Evolutionary conservation across 805 yeast species (phyloP).

Genomic region (Ogataea haglerorum): DNA sequence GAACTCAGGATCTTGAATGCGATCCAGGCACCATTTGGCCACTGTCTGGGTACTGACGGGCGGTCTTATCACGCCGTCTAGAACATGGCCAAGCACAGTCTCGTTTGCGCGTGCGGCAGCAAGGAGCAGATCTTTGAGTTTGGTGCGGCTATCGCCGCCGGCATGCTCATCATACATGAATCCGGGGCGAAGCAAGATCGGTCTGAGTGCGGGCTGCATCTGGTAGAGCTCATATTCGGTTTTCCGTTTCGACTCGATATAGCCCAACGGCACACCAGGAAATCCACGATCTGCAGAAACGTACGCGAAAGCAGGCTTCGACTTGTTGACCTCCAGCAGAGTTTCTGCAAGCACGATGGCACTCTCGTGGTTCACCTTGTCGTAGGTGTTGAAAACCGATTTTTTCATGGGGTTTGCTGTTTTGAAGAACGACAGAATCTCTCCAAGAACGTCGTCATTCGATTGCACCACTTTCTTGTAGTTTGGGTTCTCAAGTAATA

Average conservation of each 20-base stretch:
- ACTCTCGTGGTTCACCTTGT: conserved; percentile 63
- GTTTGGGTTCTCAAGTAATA: conserved; percentile 61
- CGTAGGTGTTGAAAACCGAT: conserved; percentile 46
- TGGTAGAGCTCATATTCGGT: conserved; percentile 60
- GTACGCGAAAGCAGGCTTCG: conserved; percentile 53
- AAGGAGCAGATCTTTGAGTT: conserved; percentile 42
- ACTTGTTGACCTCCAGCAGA: conserved; percentile 30
- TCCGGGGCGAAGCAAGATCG: conserved; percentile 75
- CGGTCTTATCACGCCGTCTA: conserved; percentile 55
- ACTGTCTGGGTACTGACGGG: conserved; percentile 67
- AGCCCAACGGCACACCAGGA: conserved; percentile 66
- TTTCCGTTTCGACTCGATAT: conserved; percentile 69
- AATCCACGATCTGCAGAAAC: conserved; percentile 76
- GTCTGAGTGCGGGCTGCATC: conserved; percentile 46
- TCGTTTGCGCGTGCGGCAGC: conserved; percentile 43
- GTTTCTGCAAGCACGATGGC: conserved; percentile 63
- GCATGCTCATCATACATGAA: conserved; percentile 64
- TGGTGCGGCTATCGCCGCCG: conserved; percentile 35
- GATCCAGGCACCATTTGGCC: conserved; percentile 54
- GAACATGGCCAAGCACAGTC: conserved; percentile 37
- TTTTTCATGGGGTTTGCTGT: conserved; percentile 65
- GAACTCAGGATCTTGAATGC: conserved; percentile 46
- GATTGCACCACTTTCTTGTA: conserved; percentile 57
- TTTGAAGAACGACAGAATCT: conserved; percentile 38
- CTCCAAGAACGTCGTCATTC: conserved; percentile 29